Evolutionary conservation across 306 rosid genomes (phyloP), one percentile per base, ranked within the genome.

Genomic region (Calophaca sinica): DNA sequence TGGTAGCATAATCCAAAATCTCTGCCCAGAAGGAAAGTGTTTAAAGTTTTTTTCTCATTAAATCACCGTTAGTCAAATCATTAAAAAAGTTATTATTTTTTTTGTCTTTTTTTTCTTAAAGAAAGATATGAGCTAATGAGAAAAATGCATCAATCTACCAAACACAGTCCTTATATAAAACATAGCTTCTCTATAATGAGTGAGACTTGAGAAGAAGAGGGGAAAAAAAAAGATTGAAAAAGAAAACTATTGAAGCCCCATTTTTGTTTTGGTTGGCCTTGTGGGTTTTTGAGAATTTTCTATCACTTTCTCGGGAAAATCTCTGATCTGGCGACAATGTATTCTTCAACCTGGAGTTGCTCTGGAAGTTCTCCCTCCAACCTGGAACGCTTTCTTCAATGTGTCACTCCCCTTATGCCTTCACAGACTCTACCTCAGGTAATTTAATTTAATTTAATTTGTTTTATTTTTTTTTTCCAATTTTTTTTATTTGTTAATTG

Each of bases 321-420:
- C 38, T 42, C 39, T 15, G 62, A 68, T 54, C 76, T 20, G 68
- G 49, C 20, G 13, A 82, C 74, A 87, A 81, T 81, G 85, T 52
- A 45, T 6, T 31, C 66, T 26, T 20, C 77, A 42, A 46, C 26
- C 4, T 63, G 74, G 54, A 70, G 72, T 50, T 75, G 66, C 36
- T 72, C 82, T 8, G 68, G 53, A 6, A 53, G 3, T 76, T 77
- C 73, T 33, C 74, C 52, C 0, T 84, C 93, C 0, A 91, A 91
- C 68, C 74, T 91, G 53, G 84, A 85, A 80, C 84, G 86, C 3
- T 89, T 91, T 57, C 90, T 91, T 78, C 90, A 85, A 38, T 84
- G 85, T 72, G 88, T 88, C 39, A 89, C 96, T 52, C 97, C 97
- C 2, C 39, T 62, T 13, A 82, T 91, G 60, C 71, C 96, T 74